Base-by-base conservation (phyloP, 257 asterid genomes). In the Solanum medicagineum region DNA sequence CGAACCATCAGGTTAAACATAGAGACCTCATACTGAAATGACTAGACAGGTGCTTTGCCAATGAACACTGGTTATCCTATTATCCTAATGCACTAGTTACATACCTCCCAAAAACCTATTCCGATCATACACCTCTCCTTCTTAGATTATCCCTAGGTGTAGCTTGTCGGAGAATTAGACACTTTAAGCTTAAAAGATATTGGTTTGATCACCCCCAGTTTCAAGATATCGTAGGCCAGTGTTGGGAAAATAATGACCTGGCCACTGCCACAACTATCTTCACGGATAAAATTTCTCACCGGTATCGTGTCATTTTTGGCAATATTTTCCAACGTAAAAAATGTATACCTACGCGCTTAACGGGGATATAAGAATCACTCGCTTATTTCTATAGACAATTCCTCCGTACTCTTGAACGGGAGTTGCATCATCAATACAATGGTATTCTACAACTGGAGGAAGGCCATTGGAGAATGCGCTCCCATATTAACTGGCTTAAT, bases 1-100 rank as follows among this genome's bases (percentile, higher is more conserved):
- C 10, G 0, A 17, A 56, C 2, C 22, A 56, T 56, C 7, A 10
- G 10, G 7, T 6, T 1, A 6, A 0, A 1, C 2, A 2, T 16
- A 56, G 7, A 17, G 62, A 7, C 1, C 4, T 56, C 0, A 17
- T 17, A 6, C 4, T 56, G 0, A 11, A 56, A 10, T 0, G 59
- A 15, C 8, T 54, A 56, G 24, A 56, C 2, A 2, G 1, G 0
- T 60, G 32, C 8, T n/a, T n/a, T 3, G 10, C 1, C 22, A 60
- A n/a, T 4, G 24, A 6, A 4, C n/a, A n/a, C 9, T 60, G 32
- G 32, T 14, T n/a, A 10, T 29, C 10, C 4, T 1, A 10, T n/a
- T 10, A 10, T 32, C 32, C 15, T 1, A 60, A 60, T 12, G 14
- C 8, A 2, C 22, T 15, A 7, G n/a, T 56, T 19, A 20, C 0